Base-by-base conservation (phyloP, 2,329 filamentous ascomycete species). In the Diaporthe velutina region DNA sequence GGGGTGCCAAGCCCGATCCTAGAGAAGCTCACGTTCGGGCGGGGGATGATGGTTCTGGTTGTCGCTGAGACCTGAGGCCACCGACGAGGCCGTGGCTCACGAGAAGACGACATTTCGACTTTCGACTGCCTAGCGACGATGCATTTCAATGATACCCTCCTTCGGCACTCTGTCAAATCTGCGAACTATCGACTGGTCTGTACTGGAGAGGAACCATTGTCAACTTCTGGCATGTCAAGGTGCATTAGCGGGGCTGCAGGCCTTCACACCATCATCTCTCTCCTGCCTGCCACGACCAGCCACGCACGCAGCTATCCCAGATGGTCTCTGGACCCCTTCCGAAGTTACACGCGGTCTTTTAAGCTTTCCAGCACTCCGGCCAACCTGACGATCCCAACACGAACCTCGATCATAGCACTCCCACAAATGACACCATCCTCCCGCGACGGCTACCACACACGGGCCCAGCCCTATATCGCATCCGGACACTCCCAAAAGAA, bases 231-330 rank as follows among this genome's bases (percentile, higher is more conserved):
- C 64, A 68, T 68, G n/a, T 68, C 48, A 19, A 55, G 54, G 55
- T 74, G 74, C 74, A 75, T 73, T 75, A 75, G 74, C 58, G 55
- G 64, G 38, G 38, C 71, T 71, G 58, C 74, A 70, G 54, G 57
- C 30, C 48, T 74, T 54, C 66, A 70, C 74, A 74, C 74, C 74
- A 70, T 40, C 71, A 54, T 48, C 48, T 33, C 48, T 33, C 19
- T 22, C 19, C 22, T 73, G 61, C 73, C 73, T 73, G 52, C 61
- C 58, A 64, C 60, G 40, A 64, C 17, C 61, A 66, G 10, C 48
- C 52, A 30, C 33, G 45, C 30, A 50, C n/a, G 35, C 42, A 61
- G 15, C 15, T 22, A 61, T 35, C 38, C 33, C n/a, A 28, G 33
- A 35, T 73, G 40, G 58, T 73, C 52, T 73, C 58, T 73, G 61